Percentiles rank a stretch among this genome's conserved stretches.
Conservation (phyloP, 106 monocot species). For the Hemerocallis citrina region DNA sequence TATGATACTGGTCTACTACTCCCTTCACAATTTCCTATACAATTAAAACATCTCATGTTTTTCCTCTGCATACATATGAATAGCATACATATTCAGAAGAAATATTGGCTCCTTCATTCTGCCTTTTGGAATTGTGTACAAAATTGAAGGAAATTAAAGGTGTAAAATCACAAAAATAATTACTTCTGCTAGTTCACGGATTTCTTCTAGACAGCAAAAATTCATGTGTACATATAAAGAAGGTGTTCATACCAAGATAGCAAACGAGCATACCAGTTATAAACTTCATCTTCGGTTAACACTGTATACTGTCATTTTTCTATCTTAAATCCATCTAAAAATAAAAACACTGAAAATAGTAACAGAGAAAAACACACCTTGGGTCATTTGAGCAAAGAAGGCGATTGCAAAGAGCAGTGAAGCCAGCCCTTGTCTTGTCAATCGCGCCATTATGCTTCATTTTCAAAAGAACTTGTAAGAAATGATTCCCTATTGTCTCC, state of each 20-base stretch:
- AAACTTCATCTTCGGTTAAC: too few relatives aligned
- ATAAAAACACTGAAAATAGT: background rate
- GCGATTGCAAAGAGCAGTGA: constrained; percentile 96
- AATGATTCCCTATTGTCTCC: constrained; percentile 83
- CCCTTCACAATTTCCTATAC: too few relatives aligned
- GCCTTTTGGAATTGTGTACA: too few relatives aligned
- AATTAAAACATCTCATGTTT: background rate
- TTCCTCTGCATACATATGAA: background rate
- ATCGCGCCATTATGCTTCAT: constrained; percentile 99
- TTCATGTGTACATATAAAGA: too few relatives aligned
- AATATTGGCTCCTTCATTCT: background rate
- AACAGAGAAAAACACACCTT: constrained; percentile 35
- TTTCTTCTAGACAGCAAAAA: too few relatives aligned
- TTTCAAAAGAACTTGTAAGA: constrained; percentile 96
- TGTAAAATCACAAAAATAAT: too few relatives aligned
- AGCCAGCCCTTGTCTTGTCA: constrained; percentile 98
- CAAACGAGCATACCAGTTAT: too few relatives aligned
- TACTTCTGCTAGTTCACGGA: too few relatives aligned
- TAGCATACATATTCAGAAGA: background rate
- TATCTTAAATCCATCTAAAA: background rate
- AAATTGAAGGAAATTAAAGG: too few relatives aligned
- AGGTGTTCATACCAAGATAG: too few relatives aligned
- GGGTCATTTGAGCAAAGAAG: constrained; percentile 97
- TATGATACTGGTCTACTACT: background rate
- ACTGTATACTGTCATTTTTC: too few relatives aligned